phyloP scores from a whole-genome alignment of 192 early-diverging fungal species.

The Coemansia sp. region DNA sequence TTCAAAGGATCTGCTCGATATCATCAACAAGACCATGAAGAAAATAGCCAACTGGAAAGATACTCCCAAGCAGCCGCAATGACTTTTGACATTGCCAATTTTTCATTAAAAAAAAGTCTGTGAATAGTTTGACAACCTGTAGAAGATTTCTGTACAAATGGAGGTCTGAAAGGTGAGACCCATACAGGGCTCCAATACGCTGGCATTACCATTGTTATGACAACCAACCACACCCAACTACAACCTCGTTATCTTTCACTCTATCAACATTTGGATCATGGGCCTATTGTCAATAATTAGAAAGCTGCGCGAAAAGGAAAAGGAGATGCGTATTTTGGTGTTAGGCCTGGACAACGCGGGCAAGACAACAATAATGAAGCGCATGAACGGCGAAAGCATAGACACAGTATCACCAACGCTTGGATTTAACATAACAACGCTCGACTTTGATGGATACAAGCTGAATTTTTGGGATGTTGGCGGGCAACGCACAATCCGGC shows the following conservation, averaged over 20 bases:
- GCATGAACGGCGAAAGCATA: conserved; percentile 91
- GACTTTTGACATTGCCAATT: too few relatives aligned
- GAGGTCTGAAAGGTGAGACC: not conserved
- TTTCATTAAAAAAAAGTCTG: too few relatives aligned
- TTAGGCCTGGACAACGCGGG: conserved; percentile 99
- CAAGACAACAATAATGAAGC: conserved; percentile 97
- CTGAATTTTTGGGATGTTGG: conserved; percentile 97
- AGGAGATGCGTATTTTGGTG: conserved; percentile 91
- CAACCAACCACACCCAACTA: not conserved
- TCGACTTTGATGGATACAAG: conserved; percentile 68
- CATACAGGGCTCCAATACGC: not conserved
- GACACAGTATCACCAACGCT: conserved; percentile 91
- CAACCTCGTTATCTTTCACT: not conserved
- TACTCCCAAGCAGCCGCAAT: too few relatives aligned
- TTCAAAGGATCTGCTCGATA: too few relatives aligned
- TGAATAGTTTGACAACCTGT: too few relatives aligned
- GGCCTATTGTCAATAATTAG: conserved; percentile 92
- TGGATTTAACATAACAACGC: conserved; percentile 97
- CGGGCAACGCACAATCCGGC: conserved; percentile 93
- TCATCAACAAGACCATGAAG: too few relatives aligned
- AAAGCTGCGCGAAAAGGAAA: conserved; percentile 89
- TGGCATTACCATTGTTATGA: not conserved
- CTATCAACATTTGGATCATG: conserved; percentile 56
- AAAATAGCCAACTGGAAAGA: too few relatives aligned
- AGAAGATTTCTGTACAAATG: not conserved